Evolutionary conservation across 139 green algal species (phyloP).

Genomic region (Auxenochlorella protothecoides): DNA sequence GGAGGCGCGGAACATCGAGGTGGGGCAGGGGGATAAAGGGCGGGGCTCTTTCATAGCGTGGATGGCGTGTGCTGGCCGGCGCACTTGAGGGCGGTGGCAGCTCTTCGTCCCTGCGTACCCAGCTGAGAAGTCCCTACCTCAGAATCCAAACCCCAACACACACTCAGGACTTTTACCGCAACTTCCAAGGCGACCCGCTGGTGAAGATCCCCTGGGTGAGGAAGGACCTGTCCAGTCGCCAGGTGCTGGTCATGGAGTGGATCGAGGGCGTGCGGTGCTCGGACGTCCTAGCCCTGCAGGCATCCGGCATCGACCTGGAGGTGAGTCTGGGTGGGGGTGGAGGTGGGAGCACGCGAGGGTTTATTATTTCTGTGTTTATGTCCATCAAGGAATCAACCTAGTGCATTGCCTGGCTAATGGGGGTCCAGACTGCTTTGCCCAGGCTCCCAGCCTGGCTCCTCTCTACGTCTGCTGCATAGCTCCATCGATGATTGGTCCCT

Average conservation of each 20-base stretch:
- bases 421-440: too few species aligned
- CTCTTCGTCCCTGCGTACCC: too few species aligned
- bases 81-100: too few species aligned
- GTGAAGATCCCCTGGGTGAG: conserved; percentile 97
- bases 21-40: neutral
- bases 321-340: neutral
- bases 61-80: too few species aligned
- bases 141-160: too few species aligned
- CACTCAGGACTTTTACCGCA: conserved; percentile 73
- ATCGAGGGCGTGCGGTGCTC: conserved; percentile 94
- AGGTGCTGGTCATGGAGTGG: conserved; percentile 97
- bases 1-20: conserved; percentile 89
- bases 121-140: too few species aligned
- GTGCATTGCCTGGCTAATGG: too few species aligned
- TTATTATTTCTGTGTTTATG: too few species aligned
- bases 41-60: too few species aligned
- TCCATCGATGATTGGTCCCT: conserved; percentile 42
- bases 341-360: neutral
- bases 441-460: too few species aligned
- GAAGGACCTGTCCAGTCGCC: conserved; percentile 50
- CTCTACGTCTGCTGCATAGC: neutral
- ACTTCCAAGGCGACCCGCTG: conserved; percentile 80
- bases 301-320: too few species aligned
- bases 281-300: conserved; percentile 22
- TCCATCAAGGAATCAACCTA: too few species aligned